A percentile compares a stretch with the other conserved stretches of the same genome.
phyloP scores from a whole-genome alignment of 495 filamentous ascomycete genomes.

The Podospora tetraspora region DNA sequence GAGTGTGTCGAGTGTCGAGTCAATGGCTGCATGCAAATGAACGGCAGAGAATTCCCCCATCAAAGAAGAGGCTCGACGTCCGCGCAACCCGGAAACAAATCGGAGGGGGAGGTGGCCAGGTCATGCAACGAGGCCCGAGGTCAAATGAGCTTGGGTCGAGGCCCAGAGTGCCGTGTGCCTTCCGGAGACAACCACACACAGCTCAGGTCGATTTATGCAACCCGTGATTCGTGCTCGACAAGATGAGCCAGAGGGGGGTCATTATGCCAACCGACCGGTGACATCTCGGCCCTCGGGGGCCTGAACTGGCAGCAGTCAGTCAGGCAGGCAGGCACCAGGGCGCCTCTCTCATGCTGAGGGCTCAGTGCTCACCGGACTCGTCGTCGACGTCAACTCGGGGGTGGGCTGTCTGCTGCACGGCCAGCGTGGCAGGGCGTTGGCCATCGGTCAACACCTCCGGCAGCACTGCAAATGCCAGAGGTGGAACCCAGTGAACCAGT shows the following conservation, averaged over 20 bases:
- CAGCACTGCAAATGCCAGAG: not conserved
- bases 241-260: slow-evolving; percentile 9
- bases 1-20: not conserved
- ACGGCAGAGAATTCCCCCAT: not conserved
- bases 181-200: not conserved
- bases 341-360: not conserved
- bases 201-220: not conserved
- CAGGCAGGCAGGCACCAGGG: not conserved
- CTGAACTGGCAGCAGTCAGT: not conserved
- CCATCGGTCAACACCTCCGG: not conserved
- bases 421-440: not conserved
- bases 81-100: slow-evolving; percentile 4
- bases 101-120: not conserved
- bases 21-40: not conserved
- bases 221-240: slow-evolving; percentile 12
- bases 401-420: not conserved
- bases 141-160: slow-evolving; percentile 1
- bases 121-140: not conserved
- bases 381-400: not conserved
- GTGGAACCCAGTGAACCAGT: not conserved
- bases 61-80: not conserved
- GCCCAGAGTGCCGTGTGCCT: not conserved
- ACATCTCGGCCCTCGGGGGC: not conserved
- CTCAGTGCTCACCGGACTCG: not conserved
- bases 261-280: slow-evolving; percentile 9